phyloP scores from a whole-genome alignment of 2,329 filamentous ascomycete species.

The Trichoderma asperellum region DNA sequence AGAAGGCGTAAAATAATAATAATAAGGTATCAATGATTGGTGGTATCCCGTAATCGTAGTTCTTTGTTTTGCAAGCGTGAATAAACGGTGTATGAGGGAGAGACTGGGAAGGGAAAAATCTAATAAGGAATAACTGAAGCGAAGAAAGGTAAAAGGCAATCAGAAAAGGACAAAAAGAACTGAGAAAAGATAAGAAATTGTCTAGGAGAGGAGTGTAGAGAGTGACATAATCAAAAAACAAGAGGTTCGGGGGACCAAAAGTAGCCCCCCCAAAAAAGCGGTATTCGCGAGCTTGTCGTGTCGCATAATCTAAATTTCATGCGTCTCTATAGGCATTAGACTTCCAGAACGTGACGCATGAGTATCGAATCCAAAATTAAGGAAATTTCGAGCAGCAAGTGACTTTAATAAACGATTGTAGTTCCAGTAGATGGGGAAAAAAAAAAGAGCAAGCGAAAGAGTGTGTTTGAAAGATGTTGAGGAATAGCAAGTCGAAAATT shows the following conservation, averaged over 20 bases:
- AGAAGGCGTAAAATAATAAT: conserved; percentile 20
- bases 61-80: conserved; percentile 11
- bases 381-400: conserved; percentile 38
- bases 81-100: conserved; percentile 21
- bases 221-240: conserved; percentile 15
- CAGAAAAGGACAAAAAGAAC: neutral
- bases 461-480: neutral
- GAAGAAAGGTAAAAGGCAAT: neutral
- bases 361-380: conserved; percentile 21
- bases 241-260: neutral
- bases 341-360: conserved; percentile 25
- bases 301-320: conserved; percentile 26
- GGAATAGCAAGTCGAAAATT: neutral
- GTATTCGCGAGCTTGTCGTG: conserved; percentile 14
- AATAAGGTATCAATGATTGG: conserved; percentile 25
- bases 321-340: conserved; percentile 26
- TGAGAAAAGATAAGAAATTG: neutral
- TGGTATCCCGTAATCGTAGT: conserved; percentile 20
- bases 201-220: conserved; percentile 20
- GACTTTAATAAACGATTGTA: neutral
- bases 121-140: conserved; percentile 11
- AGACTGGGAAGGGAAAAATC: conserved; percentile 23
- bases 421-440: neutral
- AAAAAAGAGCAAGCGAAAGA: neutral
- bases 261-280: neutral